A percentile compares a stretch with the other conserved stretches of the same genome.
Conservation (phyloP, 2,329 filamentous ascomycete genomes). For the Annulohypoxylon truncatum region DNA sequence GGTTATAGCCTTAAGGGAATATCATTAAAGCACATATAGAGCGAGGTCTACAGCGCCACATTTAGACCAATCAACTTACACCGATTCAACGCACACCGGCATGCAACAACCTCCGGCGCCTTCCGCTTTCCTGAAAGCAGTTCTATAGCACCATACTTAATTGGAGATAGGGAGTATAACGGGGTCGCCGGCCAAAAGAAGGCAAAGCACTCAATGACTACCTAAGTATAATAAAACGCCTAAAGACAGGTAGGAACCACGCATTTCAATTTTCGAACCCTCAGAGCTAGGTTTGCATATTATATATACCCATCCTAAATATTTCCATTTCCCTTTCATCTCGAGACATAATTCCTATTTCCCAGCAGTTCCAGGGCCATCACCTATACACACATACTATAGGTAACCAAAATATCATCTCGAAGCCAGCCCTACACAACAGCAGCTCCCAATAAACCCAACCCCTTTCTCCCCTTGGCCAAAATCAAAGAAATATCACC, state of each 20-base stretch:
- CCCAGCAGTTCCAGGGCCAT: too few species aligned
- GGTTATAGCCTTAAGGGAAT: background rate
- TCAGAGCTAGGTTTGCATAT: background rate
- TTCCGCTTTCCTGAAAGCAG: background rate
- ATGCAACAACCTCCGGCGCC: background rate
- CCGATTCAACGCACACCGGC: background rate
- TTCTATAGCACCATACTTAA: too few species aligned
- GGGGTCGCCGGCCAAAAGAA: background rate
- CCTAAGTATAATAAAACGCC: too few species aligned
- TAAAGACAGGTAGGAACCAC: background rate
- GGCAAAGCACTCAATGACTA: too few species aligned
- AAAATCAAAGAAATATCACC: background rate
- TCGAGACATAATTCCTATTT: background rate
- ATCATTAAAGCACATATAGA: background rate
- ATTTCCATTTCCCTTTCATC: background rate
- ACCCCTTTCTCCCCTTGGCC: background rate
- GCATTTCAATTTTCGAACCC: background rate
- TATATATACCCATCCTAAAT: background rate
- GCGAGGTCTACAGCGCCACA: background rate
- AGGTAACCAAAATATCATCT: background rate
- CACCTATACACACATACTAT: too few species aligned
- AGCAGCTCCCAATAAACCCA: background rate
- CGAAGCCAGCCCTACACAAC: background rate
- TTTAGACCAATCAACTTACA: constrained; percentile 48
- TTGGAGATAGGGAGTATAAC: background rate